Evolutionary conservation across 192 early-diverging fungal species (phyloP).

Genomic region (Entrophospora sp.): DNA sequence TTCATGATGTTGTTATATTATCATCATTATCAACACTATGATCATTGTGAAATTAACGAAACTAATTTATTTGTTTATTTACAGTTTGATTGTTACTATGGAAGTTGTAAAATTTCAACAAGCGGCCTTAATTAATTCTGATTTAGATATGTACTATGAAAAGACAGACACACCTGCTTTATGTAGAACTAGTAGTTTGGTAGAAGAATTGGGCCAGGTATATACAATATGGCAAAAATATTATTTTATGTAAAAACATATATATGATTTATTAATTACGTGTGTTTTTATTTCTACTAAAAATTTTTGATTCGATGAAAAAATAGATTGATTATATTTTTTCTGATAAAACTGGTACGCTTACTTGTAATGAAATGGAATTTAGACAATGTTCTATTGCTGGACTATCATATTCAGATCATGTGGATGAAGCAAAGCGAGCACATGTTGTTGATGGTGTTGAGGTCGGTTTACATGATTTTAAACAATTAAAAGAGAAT

Average conservation of each 20-base stretch:
- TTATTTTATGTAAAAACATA: not conserved
- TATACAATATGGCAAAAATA: not conserved
- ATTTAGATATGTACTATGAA: slow-evolving; percentile 96
- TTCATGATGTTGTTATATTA: too few relatives aligned
- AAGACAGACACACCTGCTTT: slow-evolving; percentile 85
- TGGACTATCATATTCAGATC: slow-evolving; percentile 82
- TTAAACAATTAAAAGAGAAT: slow-evolving; percentile 54
- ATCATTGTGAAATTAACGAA: not conserved
- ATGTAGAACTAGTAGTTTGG: slow-evolving; percentile 83
- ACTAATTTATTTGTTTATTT: slow-evolving; percentile 20
- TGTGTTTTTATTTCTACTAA: not conserved
- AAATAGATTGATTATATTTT: slow-evolving; percentile 94
- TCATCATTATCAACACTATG: too few relatives aligned
- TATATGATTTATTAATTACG: not conserved
- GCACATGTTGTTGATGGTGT: slow-evolving; percentile 64
- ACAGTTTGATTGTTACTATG: slow-evolving; percentile 96
- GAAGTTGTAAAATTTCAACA: slow-evolving; percentile 94
- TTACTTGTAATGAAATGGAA: slow-evolving; percentile 87
- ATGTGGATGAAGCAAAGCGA: slow-evolving; percentile 84
- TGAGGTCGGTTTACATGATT: slow-evolving; percentile 57
- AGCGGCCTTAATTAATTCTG: slow-evolving; percentile 79
- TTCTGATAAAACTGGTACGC: slow-evolving; percentile 88
- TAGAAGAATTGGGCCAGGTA: slow-evolving; percentile 89
- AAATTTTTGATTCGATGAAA: not conserved
- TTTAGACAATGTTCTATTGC: slow-evolving; percentile 85